Base-by-base conservation (phyloP, 768 basidiomycete genomes). In the Austroboletus festivus region DNA sequence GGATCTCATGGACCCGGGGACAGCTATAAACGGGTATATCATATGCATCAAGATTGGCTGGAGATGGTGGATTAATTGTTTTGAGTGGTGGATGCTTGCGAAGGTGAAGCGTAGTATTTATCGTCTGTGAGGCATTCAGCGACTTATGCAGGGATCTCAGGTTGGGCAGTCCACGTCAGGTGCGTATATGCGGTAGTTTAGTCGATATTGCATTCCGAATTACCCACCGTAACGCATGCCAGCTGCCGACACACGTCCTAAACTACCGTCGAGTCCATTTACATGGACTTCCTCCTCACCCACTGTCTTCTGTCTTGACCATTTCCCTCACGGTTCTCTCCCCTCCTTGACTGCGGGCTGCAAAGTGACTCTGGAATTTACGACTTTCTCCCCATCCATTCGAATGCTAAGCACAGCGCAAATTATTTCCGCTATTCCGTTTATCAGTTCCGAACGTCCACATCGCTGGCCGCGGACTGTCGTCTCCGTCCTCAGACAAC, bases 341-440 rank as follows among this genome's bases (percentile, higher is more conserved):
- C 46, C 54, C 7, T 38, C 54, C 15, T 47, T 64, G 11, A 26
- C 44, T 4, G 40, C 47, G 13, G 65, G 62, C 21, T 48, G 55
- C 31, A 55, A 53, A 19, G 48, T 42, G n/a, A 59, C 43, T 13
- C 42, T 74, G 42, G 65, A 71, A 45, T 70, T 74, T 39, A 73
- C 69, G 4, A 65, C 74, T 6, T 67, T 78, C 46, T 65, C 72
- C 9, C 50, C 70, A 0, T 62, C 60, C 24, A 53, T 75, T 38
- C 46, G 62, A 5, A 61, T 67, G 22, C 55, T 74, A 37, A 70
- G 71, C 31, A 54, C 62, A 3, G 47, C 64, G 3, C 76, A 73
- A 54, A 55, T 75, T 28, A 50, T 76, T 23, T 75, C 75, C 46
- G 61, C 73, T 3, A 44, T 78, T 5, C 76, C 79, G 4, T 78